Base-by-base conservation (phyloP, 2,329 filamentous ascomycete species). In the Diaporthe sp. region DNA sequence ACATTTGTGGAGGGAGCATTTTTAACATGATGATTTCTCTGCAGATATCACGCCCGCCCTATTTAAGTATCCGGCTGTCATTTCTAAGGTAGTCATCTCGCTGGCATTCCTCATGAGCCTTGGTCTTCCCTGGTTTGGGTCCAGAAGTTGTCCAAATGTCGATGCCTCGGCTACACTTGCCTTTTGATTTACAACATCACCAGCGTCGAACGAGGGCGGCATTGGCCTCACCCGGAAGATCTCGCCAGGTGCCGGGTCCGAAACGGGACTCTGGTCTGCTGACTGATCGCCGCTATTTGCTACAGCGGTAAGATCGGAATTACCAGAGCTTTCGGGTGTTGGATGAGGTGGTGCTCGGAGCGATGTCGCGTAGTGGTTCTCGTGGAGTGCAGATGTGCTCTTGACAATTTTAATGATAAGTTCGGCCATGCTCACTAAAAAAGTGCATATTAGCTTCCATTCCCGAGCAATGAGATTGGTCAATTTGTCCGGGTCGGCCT, bases 371-470 rank as follows among this genome's bases (percentile, higher is more conserved):
- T 69, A 72, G 4, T 66, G 51, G 37, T 70, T 32, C 19, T 69
- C 27, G n/a, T 69, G 44, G 19, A 56, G 53, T 19, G 35, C 30
- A 51, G 63, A 63, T 19, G 50, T 51, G 70, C 61, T 71, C 35
- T 70, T 75, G 50, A 82, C 81, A 51, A 84, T 80, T 76, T 84
- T 84, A 25, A 79, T 84, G 74, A 88, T 86, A 27, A 89, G 83
- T 71, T 86, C 85, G 74, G 87, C 86, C 84, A 89, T 86, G 70
- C 84, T 85, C 83, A 88, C 63, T 68, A 8, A 30, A 22, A 4
- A 7, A n/a, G 25, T 0, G 2, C 9, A 2, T 6, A 15, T 68
- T 50, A 66, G 32, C 22, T 42, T 63, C 59, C 9, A 30, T 30
- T 47, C 25, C n/a, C 2, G 22, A 10, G 4, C 47, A 50, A 25